Evolutionary conservation across 2,329 filamentous ascomycete species (phyloP).

Genomic region (Cercospora zeina): DNA sequence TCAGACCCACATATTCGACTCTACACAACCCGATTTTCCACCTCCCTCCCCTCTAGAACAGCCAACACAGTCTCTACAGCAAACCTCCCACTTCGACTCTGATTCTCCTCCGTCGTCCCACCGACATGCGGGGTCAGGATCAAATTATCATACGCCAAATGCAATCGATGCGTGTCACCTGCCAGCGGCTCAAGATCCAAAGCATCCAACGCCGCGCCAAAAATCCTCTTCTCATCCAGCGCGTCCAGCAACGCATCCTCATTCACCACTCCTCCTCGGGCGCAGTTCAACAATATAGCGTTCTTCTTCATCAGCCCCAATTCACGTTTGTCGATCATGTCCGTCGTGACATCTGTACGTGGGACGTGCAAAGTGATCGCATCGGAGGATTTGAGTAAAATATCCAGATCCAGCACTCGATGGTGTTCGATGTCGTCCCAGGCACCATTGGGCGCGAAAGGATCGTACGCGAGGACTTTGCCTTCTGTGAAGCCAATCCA

Average conservation of each 20-base stretch:
- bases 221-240: constrained; percentile 33
- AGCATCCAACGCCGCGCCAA: constrained; percentile 41
- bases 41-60: constrained; percentile 23
- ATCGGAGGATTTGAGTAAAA: constrained; percentile 39
- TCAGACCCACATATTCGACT: background rate
- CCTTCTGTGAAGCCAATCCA: constrained; percentile 40
- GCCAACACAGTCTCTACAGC: constrained; percentile 39
- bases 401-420: constrained; percentile 37
- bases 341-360: constrained; percentile 35
- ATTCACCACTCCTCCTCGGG: constrained; percentile 41
- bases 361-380: constrained; percentile 43
- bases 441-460: constrained; percentile 33
- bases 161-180: constrained; percentile 31
- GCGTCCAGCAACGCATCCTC: constrained; percentile 37
- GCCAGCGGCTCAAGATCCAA: constrained; percentile 39
- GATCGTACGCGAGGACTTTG: constrained; percentile 42
- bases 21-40: constrained; percentile 24
- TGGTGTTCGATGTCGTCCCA: constrained; percentile 34
- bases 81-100: constrained; percentile 41
- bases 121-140: constrained; percentile 52
- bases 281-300: constrained; percentile 41
- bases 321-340: constrained; percentile 37
- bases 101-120: constrained; percentile 47
- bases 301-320: constrained; percentile 36
- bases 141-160: constrained; percentile 34